These are phyloP conservation scores for Calonectria hawksworthii DNA, from an alignment of 2,329 filamentous ascomycete species.

Conservation along the genomic window DNA sequence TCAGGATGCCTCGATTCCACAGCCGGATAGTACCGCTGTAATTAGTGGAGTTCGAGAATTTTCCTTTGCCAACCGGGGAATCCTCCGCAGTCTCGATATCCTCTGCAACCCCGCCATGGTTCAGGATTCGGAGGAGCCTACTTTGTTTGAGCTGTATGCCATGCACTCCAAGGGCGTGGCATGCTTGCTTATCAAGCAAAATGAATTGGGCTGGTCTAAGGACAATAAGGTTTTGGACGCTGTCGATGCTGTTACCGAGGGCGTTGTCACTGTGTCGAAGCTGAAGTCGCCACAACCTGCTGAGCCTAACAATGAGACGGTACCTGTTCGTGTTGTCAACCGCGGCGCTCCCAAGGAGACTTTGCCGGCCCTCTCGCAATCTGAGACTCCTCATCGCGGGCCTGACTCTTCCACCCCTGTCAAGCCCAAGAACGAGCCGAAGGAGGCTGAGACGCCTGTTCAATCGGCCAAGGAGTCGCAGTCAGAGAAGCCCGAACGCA, in stretches of 20 bases:
- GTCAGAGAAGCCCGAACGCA: conserved; percentile 73
- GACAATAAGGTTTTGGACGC: conserved; percentile 89
- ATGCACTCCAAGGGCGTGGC: conserved; percentile 99
- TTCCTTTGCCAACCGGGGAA: conserved; percentile 88
- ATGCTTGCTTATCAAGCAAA: conserved; percentile 86
- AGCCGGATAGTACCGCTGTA: conserved; percentile 94
- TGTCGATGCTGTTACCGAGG: conserved; percentile 81
- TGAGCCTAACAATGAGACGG: conserved; percentile 56
- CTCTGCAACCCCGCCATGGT: conserved; percentile 78
- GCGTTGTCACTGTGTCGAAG: conserved; percentile 81
- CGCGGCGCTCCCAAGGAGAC: conserved; percentile 55
- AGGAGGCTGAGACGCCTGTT: conserved; percentile 62
- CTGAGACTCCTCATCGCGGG: conserved; percentile 48
- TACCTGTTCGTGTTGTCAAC: conserved; percentile 53
- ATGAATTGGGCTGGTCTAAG: conserved; percentile 90
- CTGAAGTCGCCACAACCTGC: conserved; percentile 68
- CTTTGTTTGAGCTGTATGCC: conserved; percentile 93
- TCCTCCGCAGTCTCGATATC: conserved; percentile 91
- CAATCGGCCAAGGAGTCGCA: conserved; percentile 55
- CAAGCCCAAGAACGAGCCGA: conserved; percentile 60
- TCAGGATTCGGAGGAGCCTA: conserved; percentile 76
- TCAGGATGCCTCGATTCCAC: conserved; percentile 80
- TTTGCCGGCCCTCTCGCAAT: conserved; percentile 42
- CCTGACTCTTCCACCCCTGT: conserved; percentile 50
- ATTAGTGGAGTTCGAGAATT: conserved; percentile 98